Evolutionary conservation across 1,139 yeast species (phyloP).

Genomic region (Pichia norvegensis): DNA sequence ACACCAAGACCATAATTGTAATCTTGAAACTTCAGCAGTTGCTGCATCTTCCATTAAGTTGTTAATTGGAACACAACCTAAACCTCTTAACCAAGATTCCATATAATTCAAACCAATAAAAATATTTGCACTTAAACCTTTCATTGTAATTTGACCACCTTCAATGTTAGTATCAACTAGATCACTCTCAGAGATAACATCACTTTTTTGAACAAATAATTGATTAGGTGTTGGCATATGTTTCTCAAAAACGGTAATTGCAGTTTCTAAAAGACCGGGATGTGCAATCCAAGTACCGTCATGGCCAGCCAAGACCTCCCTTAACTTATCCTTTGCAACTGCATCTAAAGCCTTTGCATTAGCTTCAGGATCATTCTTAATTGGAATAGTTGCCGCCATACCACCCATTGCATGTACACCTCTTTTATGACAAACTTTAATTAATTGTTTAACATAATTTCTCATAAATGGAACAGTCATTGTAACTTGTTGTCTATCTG

Average conservation of each 20-base stretch:
- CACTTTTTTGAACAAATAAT: conserved; percentile 41
- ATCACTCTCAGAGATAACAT: conserved; percentile 45
- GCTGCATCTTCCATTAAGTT: conserved; percentile 86
- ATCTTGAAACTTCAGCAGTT: conserved; percentile 77
- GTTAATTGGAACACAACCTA: conserved; percentile 81
- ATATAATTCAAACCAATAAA: conserved; percentile 71
- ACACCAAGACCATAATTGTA: conserved; percentile 80
- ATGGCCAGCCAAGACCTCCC: conserved; percentile 71
- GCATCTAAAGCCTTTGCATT: conserved; percentile 57
- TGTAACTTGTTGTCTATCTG: conserved; percentile 67
- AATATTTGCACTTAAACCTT: conserved; percentile 63
- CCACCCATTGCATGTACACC: conserved; percentile 80
- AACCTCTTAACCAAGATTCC: conserved; percentile 79
- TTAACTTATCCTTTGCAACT: conserved; percentile 59
- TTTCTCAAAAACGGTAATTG: conserved; percentile 61
- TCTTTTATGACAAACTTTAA: conserved; percentile 60
- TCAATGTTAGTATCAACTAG: conserved; percentile 59
- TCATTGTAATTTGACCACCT: conserved; percentile 52
- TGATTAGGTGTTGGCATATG: conserved; percentile 82
- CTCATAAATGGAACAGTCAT: conserved; percentile 75
- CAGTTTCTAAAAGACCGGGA: conserved; percentile 74
- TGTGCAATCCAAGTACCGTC: conserved; percentile 89
- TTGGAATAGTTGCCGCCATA: conserved; percentile 81
- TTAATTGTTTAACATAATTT: conserved; percentile 58
- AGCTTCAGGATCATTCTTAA: conserved; percentile 54